These are phyloP conservation scores for Triangularia verruculosa DNA, from an alignment of 2,329 filamentous ascomycete species.

Conservation along the genomic window DNA sequence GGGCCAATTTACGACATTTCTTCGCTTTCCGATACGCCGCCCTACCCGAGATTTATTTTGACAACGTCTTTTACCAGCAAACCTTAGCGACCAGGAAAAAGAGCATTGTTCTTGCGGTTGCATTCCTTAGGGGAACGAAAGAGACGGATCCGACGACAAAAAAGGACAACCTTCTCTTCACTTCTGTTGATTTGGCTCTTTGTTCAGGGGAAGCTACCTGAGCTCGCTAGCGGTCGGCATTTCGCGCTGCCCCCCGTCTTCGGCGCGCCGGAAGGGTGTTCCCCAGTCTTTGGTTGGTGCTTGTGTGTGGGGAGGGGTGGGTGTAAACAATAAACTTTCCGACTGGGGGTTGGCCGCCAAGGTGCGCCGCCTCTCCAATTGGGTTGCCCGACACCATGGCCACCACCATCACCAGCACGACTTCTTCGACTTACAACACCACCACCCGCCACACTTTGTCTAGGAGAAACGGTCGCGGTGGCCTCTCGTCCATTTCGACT, in stretches of 20 bases:
- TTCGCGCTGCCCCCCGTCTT: not conserved
- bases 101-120: slow-evolving; percentile 11
- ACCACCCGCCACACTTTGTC: slow-evolving; percentile 36
- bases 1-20: slow-evolving; percentile 1
- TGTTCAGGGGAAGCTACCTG: not conserved
- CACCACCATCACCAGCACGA: slow-evolving; percentile 35
- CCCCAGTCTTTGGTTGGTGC: slow-evolving; percentile 6
- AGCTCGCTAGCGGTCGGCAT: not conserved
- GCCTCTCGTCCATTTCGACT: slow-evolving; percentile 51
- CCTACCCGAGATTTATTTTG: not conserved
- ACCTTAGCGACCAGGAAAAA: not conserved
- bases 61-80: not conserved
- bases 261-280: not conserved
- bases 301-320: slow-evolving; percentile 13
- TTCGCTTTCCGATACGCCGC: not conserved
- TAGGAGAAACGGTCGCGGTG: slow-evolving; percentile 42
- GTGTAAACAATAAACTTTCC: slow-evolving; percentile 29
- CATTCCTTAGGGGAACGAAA: slow-evolving; percentile 6
- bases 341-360: slow-evolving; percentile 15
- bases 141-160: not conserved
- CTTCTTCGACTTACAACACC: slow-evolving; percentile 36
- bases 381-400: slow-evolving; percentile 29
- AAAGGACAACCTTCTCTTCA: slow-evolving; percentile 5
- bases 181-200: not conserved
- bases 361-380: slow-evolving; percentile 18